Evolutionary conservation across 345 rosid species (phyloP), one percentile per base, ranked within the genome.

Genomic region (Pelargonium nanum): DNA sequence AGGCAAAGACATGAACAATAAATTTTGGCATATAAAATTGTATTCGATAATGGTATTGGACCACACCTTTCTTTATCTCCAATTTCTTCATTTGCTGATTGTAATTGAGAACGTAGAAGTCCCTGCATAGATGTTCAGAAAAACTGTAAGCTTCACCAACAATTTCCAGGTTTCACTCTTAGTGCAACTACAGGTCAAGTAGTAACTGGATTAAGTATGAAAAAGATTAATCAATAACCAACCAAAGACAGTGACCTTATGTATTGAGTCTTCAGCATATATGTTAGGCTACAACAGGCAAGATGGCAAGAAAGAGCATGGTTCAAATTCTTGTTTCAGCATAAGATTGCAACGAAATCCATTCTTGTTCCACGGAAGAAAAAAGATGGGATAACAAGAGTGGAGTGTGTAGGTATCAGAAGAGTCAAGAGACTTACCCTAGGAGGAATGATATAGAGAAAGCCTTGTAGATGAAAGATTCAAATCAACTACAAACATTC

Each of bases 61-160:
- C 12, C 63, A 73, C 69, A 89, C 99, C 97, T 88, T 63, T 78
- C 78, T 77, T 82, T 84, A 62, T 61, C 72, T 65, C 81, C 96
- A 59, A 80, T 65, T 51, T 93, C 96, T 69, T 87, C 94, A 83
- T 87, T 77, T 74, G 91, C 97, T 61, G 95, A 73, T 66, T 87
- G 90, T 58, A 93, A 82, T 69, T 84, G 96, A 57, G 94, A 81
- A 24, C 96, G 86, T 59, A 93, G 78, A 68, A 76, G 76, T 51
- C 92, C 97, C 99, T 89, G 80, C 68, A 67, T 52, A 68, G 60
- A 77, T 26, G 48, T 59, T 57, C 54, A 62, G 57, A 60, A 26
- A 54, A 32, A 65, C 50, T 55, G 20, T 32, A 21, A 56, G 25
- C 22, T 26, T 30, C 24, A 4, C 15, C 52, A 45, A 45, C 52